phyloP scores from a whole-genome alignment of 2,329 filamentous ascomycete genomes.

The Scytalidium sp. region DNA sequence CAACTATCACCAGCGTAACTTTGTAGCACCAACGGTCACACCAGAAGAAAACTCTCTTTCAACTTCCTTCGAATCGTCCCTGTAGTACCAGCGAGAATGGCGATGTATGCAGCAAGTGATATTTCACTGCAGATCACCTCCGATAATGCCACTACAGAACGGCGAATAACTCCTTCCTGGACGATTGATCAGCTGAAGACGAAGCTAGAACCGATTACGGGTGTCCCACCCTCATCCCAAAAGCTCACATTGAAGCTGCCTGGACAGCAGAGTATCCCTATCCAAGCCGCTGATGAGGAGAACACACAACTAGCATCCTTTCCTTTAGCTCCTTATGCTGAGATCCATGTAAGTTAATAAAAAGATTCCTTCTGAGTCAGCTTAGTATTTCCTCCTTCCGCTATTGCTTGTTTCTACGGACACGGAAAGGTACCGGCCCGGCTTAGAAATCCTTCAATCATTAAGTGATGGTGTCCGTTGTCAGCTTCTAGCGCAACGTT shows the following conservation, averaged over 20 bases:
- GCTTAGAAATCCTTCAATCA: too few relatives aligned
- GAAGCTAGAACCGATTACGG: conserved; percentile 90
- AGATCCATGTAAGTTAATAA: conserved; percentile 67
- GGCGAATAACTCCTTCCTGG: conserved; percentile 91
- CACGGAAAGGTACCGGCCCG: background rate
- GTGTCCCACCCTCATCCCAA: conserved; percentile 79
- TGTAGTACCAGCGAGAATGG: conserved; percentile 10
- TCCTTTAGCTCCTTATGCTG: conserved; percentile 69
- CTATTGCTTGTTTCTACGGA: too few relatives aligned
- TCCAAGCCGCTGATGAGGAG: conserved; percentile 74
- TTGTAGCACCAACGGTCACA: background rate
- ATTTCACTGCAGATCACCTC: conserved; percentile 74
- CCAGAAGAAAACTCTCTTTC: background rate
- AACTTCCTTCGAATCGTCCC: background rate
- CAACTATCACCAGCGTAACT: background rate
- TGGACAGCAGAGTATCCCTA: conserved; percentile 56
- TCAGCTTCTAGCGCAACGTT: too few relatives aligned
- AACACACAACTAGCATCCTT: conserved; percentile 60
- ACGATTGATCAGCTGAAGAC: conserved; percentile 77
- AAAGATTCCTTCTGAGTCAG: background rate
- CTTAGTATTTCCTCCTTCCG: background rate
- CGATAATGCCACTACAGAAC: conserved; percentile 77
- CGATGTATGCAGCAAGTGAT: conserved; percentile 57
- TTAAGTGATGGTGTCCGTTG: too few relatives aligned
- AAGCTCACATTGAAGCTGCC: conserved; percentile 68